Percentiles rank a stretch among this genome's conserved stretches.
Evolutionary conservation across 1,284 basidiomycete genomes (phyloP).

Genomic region (Pisolithus thermaeus): DNA sequence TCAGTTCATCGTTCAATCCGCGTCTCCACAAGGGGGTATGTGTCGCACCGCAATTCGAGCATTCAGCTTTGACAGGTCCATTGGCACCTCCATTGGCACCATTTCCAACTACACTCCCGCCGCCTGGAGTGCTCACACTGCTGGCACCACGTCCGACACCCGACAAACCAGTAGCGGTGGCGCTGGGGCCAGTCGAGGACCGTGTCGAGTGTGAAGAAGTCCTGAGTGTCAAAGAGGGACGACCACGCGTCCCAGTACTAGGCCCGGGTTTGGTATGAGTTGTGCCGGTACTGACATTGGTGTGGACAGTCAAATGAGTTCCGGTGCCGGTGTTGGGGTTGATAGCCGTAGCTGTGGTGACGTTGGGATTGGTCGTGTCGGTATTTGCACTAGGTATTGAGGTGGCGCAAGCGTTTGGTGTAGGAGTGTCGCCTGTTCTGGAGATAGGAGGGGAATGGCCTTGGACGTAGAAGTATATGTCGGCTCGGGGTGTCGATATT

Average conservation of each 20-base stretch:
- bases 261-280: constrained; percentile 41
- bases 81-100: constrained; percentile 68
- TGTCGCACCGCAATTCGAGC: constrained; percentile 77
- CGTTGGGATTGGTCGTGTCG: too few relatives aligned
- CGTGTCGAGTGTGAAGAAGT: constrained; percentile 38
- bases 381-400: too few relatives aligned
- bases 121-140: too few relatives aligned
- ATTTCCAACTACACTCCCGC: not conserved
- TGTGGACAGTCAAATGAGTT: too few relatives aligned
- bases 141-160: constrained; percentile 10
- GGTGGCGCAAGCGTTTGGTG: too few relatives aligned
- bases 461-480: constrained; percentile 30
- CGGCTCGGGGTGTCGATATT: constrained; percentile 4
- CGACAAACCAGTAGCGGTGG: constrained; percentile 51
- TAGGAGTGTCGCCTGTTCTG: constrained; percentile 28
- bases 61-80: constrained; percentile 78
- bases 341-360: too few relatives aligned
- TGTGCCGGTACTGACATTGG: too few relatives aligned
- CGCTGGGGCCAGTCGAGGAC: constrained; percentile 49
- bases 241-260: constrained; percentile 42
- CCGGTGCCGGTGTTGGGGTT: too few relatives aligned
- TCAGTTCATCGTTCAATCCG: constrained; percentile 76
- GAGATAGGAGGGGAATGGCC: constrained; percentile 20
- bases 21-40: constrained; percentile 79
- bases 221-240: constrained; percentile 54